Evolutionary conservation across 208 protist species (phyloP).

Genomic region (Acanthamoeba royreba): DNA sequence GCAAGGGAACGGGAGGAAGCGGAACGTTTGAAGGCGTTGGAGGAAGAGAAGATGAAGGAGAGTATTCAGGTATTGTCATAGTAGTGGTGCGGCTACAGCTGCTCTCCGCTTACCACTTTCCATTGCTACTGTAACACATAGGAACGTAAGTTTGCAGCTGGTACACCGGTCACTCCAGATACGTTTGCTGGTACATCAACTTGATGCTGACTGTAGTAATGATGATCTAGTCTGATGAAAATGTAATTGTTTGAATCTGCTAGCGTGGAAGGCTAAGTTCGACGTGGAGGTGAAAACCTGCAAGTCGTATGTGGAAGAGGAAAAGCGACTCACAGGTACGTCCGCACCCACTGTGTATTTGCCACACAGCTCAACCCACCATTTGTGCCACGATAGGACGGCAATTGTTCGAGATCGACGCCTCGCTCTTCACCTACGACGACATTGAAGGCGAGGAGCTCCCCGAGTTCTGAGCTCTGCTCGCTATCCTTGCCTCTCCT

Average conservation of each 20-base stretch:
- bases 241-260: not conserved
- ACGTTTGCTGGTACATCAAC: not conserved
- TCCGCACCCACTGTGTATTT: not conserved
- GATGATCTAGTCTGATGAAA: not conserved
- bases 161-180: not conserved
- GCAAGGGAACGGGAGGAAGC: not conserved
- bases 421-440: not conserved
- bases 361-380: not conserved
- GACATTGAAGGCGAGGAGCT: not conserved
- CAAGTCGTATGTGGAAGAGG: not conserved
- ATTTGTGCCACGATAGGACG: not conserved
- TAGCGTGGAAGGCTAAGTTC: not conserved
- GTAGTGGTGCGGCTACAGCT: too few species aligned
- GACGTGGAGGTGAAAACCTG: not conserved
- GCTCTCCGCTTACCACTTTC: too few species aligned
- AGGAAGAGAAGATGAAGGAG: not conserved
- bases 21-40: not conserved
- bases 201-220: not conserved
- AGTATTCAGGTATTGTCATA: too few species aligned
- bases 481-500: too few species aligned
- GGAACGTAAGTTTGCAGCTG: not conserved
- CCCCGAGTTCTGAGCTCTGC: not conserved
- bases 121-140: too few species aligned
- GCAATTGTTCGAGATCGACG: slow-evolving; percentile 5
- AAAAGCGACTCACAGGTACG: not conserved